Base-by-base conservation (phyloP, 768 basidiomycete genomes). In the Rhizopogon vinicolor region DNA sequence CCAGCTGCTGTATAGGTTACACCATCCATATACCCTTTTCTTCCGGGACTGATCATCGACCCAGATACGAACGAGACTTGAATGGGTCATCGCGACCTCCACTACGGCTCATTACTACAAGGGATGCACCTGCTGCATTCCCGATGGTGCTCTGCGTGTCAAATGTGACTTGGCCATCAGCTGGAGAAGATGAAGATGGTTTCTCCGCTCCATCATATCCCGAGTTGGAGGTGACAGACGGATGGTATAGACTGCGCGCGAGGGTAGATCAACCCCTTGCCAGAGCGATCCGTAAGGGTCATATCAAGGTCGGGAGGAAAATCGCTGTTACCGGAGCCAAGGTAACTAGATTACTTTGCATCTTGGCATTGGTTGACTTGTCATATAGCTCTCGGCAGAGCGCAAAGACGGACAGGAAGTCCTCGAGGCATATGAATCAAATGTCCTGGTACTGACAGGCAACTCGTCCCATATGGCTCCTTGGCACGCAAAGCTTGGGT, bases 211-310 rank as follows among this genome's bases (percentile, higher is more conserved):
- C 73, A 22, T 65, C 74, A 3, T 69, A 76, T 61, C 81, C 86
- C 0, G 81, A 85, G 59, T 70, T 99, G 6, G 97, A 98, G 69
- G 73, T 98, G n/a, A 94, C 93, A 0, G 97, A 99, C 65, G 97
- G 97, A 13, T 99, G 97, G 97, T 99, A 99, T 63, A 75, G 86
- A 29, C 75, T 98, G 7, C 82, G 85, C 13, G 90, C 93, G 0
- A 78, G 78, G 44, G 76, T 91, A 12, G 97, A 98, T 68, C 71
- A 73, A 18, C 81, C 89, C 3, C 75, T 99, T 19, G 78, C 78
- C 2, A 79, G 87, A 43, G 95, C 91, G 2, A 71, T 89, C 8
- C 75, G 76, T 44, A 79, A 78, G 25, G 86, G 89, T 0, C 75
- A 79, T 44, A 79, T 99, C 44, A 73, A 76, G 41, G 73, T 89